These are phyloP conservation scores for Saccharomycopsis javanensis DNA, from an alignment of 805 yeast species.

Conservation along the genomic window DNA sequence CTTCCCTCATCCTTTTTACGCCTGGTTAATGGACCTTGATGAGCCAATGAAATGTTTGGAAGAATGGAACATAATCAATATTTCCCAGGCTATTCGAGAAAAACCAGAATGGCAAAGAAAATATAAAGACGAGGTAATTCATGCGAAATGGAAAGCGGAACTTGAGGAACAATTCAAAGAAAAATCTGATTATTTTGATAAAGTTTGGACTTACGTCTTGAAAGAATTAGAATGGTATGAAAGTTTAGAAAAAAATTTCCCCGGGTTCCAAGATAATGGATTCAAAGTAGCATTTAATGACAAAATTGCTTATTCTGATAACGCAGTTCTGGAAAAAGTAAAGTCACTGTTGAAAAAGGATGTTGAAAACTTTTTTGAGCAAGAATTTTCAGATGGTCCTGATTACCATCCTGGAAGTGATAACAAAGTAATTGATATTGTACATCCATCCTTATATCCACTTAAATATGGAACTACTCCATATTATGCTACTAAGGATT, in stretches of 20 bases:
- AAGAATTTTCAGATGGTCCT: slow-evolving; percentile 19
- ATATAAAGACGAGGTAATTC: slow-evolving; percentile 22
- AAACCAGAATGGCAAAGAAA: slow-evolving; percentile 28
- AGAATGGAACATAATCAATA: slow-evolving; percentile 20
- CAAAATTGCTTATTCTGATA: slow-evolving; percentile 22
- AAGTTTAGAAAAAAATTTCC: slow-evolving; percentile 7
- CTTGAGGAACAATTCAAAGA: slow-evolving; percentile 12
- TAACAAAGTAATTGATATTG: slow-evolving; percentile 31
- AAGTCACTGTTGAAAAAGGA: slow-evolving; percentile 15
- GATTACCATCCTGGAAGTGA: slow-evolving; percentile 33
- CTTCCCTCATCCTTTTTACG: not conserved
- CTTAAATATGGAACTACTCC: slow-evolving; percentile 24
- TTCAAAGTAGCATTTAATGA: slow-evolving; percentile 23
- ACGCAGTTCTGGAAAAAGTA: slow-evolving; percentile 15
- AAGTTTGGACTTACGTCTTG: slow-evolving; percentile 24
- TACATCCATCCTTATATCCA: slow-evolving; percentile 34
- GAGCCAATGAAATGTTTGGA: slow-evolving; percentile 7
- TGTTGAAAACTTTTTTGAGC: not conserved
- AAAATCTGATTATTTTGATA: not conserved
- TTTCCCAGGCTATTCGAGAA: slow-evolving; percentile 16
- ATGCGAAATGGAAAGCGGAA: slow-evolving; percentile 26
- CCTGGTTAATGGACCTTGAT: not conserved
- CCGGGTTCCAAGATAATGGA: slow-evolving; percentile 14
- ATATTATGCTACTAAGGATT: slow-evolving; percentile 21
- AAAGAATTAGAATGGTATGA: slow-evolving; percentile 28